Conservation (phyloP, 371 early-diverging fungal species). For the Phascolomyces articulosus region DNA sequence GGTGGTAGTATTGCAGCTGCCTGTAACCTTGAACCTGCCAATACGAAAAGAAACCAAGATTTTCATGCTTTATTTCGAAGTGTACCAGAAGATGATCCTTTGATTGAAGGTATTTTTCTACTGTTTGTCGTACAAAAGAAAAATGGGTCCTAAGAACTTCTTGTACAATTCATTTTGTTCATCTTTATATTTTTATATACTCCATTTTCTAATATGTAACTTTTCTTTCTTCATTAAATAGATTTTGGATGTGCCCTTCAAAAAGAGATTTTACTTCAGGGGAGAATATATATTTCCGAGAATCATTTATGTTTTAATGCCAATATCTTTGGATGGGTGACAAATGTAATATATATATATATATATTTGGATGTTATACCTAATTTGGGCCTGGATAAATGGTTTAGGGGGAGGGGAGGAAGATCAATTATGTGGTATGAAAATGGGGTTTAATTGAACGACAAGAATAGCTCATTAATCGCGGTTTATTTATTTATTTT, state of each 20-base stretch:
- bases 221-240: slow-evolving; percentile 14
- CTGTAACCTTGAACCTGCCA: slow-evolving; percentile 37
- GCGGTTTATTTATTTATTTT: background rate
- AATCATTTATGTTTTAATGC: slow-evolving; percentile 91
- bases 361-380: no score
- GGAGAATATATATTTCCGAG: slow-evolving; percentile 87
- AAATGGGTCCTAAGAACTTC: no score
- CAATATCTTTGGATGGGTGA: slow-evolving; percentile 97
- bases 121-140: background rate
- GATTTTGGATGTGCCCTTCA: slow-evolving; percentile 93
- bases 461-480: background rate
- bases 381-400: background rate
- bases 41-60: slow-evolving; percentile 58
- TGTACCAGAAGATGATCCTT: slow-evolving; percentile 65
- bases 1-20: slow-evolving; percentile 25
- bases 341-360: no score
- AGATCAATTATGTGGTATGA: no score
- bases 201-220: no score
- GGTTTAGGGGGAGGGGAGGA: no score
- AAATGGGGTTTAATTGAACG: no score
- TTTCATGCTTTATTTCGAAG: slow-evolving; percentile 68
- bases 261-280: slow-evolving; percentile 92
- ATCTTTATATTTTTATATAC: no score
- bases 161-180: no score
- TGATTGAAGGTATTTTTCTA: slow-evolving; percentile 61